phyloP scores from a whole-genome alignment of 2,329 filamentous ascomycete genomes.

The Trichoderma guizhouense region DNA sequence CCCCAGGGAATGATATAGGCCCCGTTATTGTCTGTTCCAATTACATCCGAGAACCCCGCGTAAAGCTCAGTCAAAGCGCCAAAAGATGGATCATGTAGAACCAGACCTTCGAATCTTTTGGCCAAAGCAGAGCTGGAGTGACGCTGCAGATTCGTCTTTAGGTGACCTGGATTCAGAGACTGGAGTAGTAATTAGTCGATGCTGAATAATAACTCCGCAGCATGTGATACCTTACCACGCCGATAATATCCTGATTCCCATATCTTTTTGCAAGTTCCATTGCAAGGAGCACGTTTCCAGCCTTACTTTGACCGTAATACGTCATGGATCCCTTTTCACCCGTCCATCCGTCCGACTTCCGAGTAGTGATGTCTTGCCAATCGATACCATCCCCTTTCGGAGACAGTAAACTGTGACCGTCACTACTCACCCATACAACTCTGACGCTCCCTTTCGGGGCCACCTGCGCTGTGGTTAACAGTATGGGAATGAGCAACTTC shows the following conservation, averaged over 20 bases:
- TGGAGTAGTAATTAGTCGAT: not conserved
- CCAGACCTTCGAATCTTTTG: not conserved
- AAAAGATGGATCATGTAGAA: not conserved
- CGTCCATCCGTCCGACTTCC: rapidly evolving
- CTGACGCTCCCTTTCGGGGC: not conserved
- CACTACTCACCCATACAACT: not conserved
- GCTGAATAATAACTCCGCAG: not conserved
- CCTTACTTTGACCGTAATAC: not conserved
- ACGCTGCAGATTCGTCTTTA: not conserved
- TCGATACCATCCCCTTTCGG: not conserved
- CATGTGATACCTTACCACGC: not conserved
- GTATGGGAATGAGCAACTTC: not conserved
- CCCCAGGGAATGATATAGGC: not conserved
- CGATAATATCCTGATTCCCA: not conserved
- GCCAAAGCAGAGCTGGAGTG: not conserved
- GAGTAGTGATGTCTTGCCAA: not conserved
- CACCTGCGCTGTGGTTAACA: not conserved
- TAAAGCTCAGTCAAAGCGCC: not conserved
- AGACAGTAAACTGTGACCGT: not conserved
- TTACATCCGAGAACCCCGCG: not conserved
- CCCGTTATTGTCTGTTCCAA: not conserved
- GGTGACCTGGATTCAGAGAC: not conserved
- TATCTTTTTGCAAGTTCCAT: not conserved
- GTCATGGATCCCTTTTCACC: not conserved
- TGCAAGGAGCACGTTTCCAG: not conserved